These are phyloP conservation scores for Uromyces viciae-fabae DNA, from an alignment of 1,284 basidiomycete species.

Conservation along the genomic window DNA sequence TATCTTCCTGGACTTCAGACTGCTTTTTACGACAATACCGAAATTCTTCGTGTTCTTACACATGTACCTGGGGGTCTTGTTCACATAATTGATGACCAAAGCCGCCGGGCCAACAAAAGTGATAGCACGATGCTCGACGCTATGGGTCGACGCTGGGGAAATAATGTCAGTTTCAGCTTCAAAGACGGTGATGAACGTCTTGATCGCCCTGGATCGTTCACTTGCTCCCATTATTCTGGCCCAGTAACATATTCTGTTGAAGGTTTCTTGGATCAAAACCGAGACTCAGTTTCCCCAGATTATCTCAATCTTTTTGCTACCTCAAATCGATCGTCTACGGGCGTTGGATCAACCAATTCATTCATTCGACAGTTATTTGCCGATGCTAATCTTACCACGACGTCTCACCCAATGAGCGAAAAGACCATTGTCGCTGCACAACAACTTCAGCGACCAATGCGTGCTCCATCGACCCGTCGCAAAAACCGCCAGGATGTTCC, in stretches of 20 bases:
- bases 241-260: slow-evolving; percentile 87
- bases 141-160: slow-evolving; percentile 87
- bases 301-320: slow-evolving; percentile 81
- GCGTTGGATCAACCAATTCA: slow-evolving; percentile 73
- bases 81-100: slow-evolving; percentile 97
- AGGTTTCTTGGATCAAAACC: slow-evolving; percentile 80
- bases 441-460: slow-evolving; percentile 86
- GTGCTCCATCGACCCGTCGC: slow-evolving; percentile 78
- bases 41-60: slow-evolving; percentile 80
- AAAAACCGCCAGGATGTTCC: slow-evolving; percentile 62
- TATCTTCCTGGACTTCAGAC: slow-evolving; percentile 64
- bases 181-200: slow-evolving; percentile 62
- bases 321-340: slow-evolving; percentile 51
- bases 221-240: slow-evolving; percentile 84
- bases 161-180: slow-evolving; percentile 75
- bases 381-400: slow-evolving; percentile 78
- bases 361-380: slow-evolving; percentile 89
- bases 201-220: slow-evolving; percentile 82
- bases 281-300: slow-evolving; percentile 84
- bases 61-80: slow-evolving; percentile 85
- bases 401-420: slow-evolving; percentile 83
- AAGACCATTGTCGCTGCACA: slow-evolving; percentile 91
- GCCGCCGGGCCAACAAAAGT: slow-evolving; percentile 79
- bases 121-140: slow-evolving; percentile 92
- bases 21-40: slow-evolving; percentile 84